These are phyloP conservation scores for Paraphoma chrysanthemicola DNA, from an alignment of 2,329 filamentous ascomycete genomes.

Conservation along the genomic window DNA sequence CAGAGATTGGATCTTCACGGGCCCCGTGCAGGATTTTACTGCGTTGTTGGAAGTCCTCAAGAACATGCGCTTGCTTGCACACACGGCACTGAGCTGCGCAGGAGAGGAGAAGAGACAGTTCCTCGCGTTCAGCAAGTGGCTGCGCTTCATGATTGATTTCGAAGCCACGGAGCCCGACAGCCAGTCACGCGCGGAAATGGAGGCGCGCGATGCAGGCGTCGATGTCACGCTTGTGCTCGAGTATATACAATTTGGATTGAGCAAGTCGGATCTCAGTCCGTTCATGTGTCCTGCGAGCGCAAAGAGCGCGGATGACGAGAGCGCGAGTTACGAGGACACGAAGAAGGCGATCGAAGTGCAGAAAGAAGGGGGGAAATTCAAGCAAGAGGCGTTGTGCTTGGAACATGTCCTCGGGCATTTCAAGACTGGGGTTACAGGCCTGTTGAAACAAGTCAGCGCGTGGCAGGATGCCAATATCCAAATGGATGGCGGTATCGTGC, in stretches of 20 bases:
- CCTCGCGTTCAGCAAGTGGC: slow-evolving; percentile 79
- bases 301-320: slow-evolving; percentile 6
- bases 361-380: slow-evolving; percentile 53
- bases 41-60: slow-evolving; percentile 70
- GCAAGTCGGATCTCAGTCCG: slow-evolving; percentile 67
- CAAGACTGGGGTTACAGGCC: slow-evolving; percentile 39
- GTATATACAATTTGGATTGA: slow-evolving; percentile 78
- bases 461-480: slow-evolving; percentile 63
- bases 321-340: slow-evolving; percentile 39
- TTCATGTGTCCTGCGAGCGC: slow-evolving; percentile 59
- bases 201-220: slow-evolving; percentile 78
- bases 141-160: slow-evolving; percentile 82
- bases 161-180: slow-evolving; percentile 69
- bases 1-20: slow-evolving; percentile 64
- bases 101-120: slow-evolving; percentile 83
- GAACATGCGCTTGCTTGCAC: slow-evolving; percentile 75
- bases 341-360: slow-evolving; percentile 44
- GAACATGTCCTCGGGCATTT: slow-evolving; percentile 47
- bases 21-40: slow-evolving; percentile 52
- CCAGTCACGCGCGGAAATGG: slow-evolving; percentile 70
- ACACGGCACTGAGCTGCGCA: slow-evolving; percentile 74
- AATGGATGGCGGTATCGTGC: slow-evolving; percentile 69
- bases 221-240: slow-evolving; percentile 75
- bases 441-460: slow-evolving; percentile 49
- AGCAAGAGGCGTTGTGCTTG: slow-evolving; percentile 45